A percentile compares a stretch with the other conserved stretches of the same genome.
phyloP scores from a whole-genome alignment of 352 stramenopile species.

The Pythium utonaiense region DNA sequence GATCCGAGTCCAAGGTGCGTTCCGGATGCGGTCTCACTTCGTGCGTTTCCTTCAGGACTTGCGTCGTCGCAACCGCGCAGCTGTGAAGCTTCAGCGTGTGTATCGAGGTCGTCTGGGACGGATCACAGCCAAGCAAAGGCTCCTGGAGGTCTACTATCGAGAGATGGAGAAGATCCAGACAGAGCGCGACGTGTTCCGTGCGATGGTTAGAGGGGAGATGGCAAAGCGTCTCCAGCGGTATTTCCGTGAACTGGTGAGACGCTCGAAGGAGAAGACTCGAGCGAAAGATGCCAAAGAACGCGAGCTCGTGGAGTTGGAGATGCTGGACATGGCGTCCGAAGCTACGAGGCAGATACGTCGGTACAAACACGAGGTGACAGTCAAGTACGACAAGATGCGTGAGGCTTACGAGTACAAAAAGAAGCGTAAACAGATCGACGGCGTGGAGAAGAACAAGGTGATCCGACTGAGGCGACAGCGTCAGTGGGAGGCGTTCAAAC shows the following conservation, averaged over 20 bases:
- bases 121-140: slow-evolving; percentile 27
- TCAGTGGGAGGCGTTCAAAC: slow-evolving; percentile 58
- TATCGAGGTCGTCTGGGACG: slow-evolving; percentile 58
- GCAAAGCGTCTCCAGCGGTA: slow-evolving; percentile 43
- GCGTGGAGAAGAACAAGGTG: slow-evolving; percentile 58
- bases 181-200: slow-evolving; percentile 48
- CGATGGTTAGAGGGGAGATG: slow-evolving; percentile 35
- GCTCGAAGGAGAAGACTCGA: slow-evolving; percentile 17
- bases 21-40: slow-evolving; percentile 65
- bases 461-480: slow-evolving; percentile 46
- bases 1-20: slow-evolving; percentile 55
- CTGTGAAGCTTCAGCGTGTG: slow-evolving; percentile 54
- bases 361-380: slow-evolving; percentile 41
- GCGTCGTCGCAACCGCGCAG: slow-evolving; percentile 35
- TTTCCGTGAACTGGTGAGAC: slow-evolving; percentile 30
- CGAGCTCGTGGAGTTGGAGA: slow-evolving; percentile 38
- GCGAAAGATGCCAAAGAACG: slow-evolving; percentile 27
- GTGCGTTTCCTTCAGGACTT: slow-evolving; percentile 38
- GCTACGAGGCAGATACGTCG: slow-evolving; percentile 28
- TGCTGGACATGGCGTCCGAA: slow-evolving; percentile 35
- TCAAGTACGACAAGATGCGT: slow-evolving; percentile 48
- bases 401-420: slow-evolving; percentile 42
- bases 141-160: slow-evolving; percentile 49
- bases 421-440: slow-evolving; percentile 47
- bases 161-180: slow-evolving; percentile 53